Evolutionary conservation across 768 basidiomycete genomes (phyloP), one percentile per base, ranked within the genome.

Genomic region (Dentipellis fragilis): DNA sequence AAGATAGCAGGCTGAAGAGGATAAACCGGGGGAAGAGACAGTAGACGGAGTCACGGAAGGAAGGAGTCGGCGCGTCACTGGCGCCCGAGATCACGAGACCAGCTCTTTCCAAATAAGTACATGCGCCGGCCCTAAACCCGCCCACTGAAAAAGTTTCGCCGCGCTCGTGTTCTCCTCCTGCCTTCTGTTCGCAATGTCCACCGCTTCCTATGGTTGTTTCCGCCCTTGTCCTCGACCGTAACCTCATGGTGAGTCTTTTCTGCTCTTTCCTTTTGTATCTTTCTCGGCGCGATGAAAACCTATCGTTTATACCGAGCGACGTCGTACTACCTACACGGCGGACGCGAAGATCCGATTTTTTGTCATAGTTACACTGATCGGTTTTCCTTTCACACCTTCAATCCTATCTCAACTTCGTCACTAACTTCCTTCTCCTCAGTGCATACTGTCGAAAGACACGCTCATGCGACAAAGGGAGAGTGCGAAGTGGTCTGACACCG

Each of bases 331-430:
- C 79, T 77, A 73, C 75, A 73, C 70, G 66, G 69, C 68, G 74
- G 10, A 68, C 65, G 69, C 80, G 59, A 76, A 81, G 85, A 72
- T 74, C 68, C 67, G 56, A 49, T 48, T 75, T 77, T 74, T 79
- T 85, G 87, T 89, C 87, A 89, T 89, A 88, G 87, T 89, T 89
- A 89, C 87, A 84, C 87, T 89, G 87, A 89, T 80, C 76, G 73
- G 79, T 77, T 71, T 51, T 61, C 10, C 45, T 36, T 37, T 36
- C 39, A 23, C 17, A 14, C 6, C 23, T 22, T 9, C 10, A 1
- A 19, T 7, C 16, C 54, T 40, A n/a, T 57, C n/a, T 23, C 19
- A 35, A 45, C 42, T 2, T 2, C n/a, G n/a, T 45, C 42, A 10
- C 42, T 45, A 19, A 45, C 42, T 9, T 17, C 9, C 2, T 0